Base-by-base conservation (phyloP, 108 stramenopile genomes). In the Nitzschia inconspicua region DNA sequence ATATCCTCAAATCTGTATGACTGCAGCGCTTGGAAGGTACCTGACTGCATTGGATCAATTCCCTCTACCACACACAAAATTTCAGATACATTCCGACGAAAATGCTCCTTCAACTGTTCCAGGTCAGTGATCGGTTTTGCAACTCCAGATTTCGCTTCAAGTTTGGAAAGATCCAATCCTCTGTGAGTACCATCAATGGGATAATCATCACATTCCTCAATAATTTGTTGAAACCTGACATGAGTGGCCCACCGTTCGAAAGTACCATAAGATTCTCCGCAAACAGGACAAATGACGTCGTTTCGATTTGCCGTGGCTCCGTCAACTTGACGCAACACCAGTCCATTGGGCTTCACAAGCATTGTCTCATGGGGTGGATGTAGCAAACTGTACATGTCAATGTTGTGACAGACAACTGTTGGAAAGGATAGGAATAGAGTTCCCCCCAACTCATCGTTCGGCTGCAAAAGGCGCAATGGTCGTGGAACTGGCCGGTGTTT, bases 1-100 rank as follows among this genome's bases (percentile, higher is more conserved):
- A 94, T 85, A 57, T 94, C 88, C 11, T 88, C 85, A 18, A 63
- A 44, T 30, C 69, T 83, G 72, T 94, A 90, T 3, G 71, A 74
- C 51, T 94, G 89, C 23, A 88, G 29, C 4, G 93, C 86, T 53
- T 88, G 82, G 50, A 91, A 86, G 23, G 86, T 81, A 22, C 82
- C 86, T n/a, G 71, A 75, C 11, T 69, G 60, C 50, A 80, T 61
- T 13, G 88, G 83, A 59, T 78, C 77, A 62, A 85, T 85, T 16
- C 76, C 87, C 47, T 89, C 87, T 9, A 89, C 71, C 2, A 85
- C 84, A 37, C 68, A 66, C n/a, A 85, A 57, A 49, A 90, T 76
- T 54, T 90, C 88, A 18, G 72, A 34, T 31, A 83, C 70, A 14
- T 67, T 43, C 10, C 67, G 42, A 24, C 52, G 61, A 13, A 82